These are phyloP conservation scores for Lithohypha guttulata DNA, from an alignment of 2,329 filamentous ascomycete genomes.

Conservation along the genomic window DNA sequence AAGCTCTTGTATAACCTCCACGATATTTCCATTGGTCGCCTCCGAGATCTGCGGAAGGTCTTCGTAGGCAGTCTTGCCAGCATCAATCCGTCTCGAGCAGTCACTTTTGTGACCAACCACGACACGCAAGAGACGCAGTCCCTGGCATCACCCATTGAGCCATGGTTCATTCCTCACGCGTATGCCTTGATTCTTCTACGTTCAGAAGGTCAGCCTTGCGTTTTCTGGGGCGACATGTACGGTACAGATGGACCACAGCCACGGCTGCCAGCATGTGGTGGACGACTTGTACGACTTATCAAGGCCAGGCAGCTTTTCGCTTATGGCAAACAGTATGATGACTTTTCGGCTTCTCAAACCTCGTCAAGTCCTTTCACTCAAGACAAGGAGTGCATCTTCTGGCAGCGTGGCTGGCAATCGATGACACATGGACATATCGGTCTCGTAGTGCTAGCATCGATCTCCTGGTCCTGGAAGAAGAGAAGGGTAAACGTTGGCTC, in stretches of 20 bases:
- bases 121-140: conserved; percentile 12
- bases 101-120: conserved; percentile 53
- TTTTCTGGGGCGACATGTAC: conserved; percentile 63
- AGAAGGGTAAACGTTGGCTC: conserved; percentile 1
- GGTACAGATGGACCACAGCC: conserved; percentile 50
- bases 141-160: conserved; percentile 43
- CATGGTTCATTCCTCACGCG: conserved; percentile 60
- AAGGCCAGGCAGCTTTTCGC: conserved; percentile 55
- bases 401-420: conserved; percentile 37
- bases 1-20: conserved; percentile 60
- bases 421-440: conserved; percentile 2
- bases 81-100: conserved; percentile 43
- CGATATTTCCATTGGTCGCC: conserved; percentile 44
- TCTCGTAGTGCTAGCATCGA: conserved; percentile 48
- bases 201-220: conserved; percentile 47
- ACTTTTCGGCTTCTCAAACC: conserved; percentile 33
- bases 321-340: conserved; percentile 55
- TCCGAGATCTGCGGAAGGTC: conserved; percentile 52
- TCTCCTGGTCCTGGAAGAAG: conserved; percentile 30
- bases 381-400: conserved; percentile 48
- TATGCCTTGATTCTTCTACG: conserved; percentile 62
- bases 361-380: conserved; percentile 26
- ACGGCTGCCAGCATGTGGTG: conserved; percentile 42
- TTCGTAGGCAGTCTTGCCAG: conserved; percentile 52
- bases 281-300: conserved; percentile 47